Conservation (phyloP, 345 rosid species). For the Lenwebbia sp. region DNA sequence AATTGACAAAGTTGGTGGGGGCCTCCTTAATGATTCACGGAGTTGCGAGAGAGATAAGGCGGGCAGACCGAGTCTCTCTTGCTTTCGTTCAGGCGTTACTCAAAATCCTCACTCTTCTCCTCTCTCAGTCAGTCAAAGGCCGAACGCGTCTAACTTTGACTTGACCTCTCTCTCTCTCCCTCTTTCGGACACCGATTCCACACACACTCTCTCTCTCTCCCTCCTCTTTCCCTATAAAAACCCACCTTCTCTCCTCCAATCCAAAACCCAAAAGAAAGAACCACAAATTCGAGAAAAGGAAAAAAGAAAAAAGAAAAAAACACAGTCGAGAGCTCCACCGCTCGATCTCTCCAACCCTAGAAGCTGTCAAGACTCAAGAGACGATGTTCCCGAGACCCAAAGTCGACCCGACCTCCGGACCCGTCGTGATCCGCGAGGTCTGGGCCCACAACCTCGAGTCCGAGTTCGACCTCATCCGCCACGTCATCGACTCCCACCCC, state of each 20-base stretch:
- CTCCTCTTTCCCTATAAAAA: neutral
- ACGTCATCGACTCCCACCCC: slow-evolving; percentile 19
- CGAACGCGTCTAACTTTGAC: neutral
- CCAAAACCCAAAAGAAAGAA: neutral
- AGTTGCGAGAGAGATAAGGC: neutral
- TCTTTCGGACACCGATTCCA: neutral
- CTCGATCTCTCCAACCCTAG: neutral
- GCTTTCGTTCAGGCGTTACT: neutral
- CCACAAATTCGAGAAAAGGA: neutral
- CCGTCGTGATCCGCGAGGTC: slow-evolving; percentile 35
- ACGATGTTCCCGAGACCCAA: neutral
- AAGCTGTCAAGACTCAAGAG: too few relatives aligned
- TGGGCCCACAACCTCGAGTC: slow-evolving; percentile 32
- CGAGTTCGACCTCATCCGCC: slow-evolving; percentile 34
- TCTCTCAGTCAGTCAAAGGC: neutral
- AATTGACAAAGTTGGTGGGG: neutral
- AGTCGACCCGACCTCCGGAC: neutral
- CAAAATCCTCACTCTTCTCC: neutral
- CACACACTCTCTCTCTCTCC: neutral
- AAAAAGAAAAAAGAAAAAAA: neutral
- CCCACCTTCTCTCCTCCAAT: neutral
- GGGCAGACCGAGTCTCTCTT: neutral
- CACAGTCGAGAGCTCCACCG: neutral
- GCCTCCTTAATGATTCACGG: neutral
- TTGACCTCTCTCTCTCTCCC: neutral